Base-by-base conservation (phyloP, 2,329 filamentous ascomycete species). In the Verticillium dahliae region DNA sequence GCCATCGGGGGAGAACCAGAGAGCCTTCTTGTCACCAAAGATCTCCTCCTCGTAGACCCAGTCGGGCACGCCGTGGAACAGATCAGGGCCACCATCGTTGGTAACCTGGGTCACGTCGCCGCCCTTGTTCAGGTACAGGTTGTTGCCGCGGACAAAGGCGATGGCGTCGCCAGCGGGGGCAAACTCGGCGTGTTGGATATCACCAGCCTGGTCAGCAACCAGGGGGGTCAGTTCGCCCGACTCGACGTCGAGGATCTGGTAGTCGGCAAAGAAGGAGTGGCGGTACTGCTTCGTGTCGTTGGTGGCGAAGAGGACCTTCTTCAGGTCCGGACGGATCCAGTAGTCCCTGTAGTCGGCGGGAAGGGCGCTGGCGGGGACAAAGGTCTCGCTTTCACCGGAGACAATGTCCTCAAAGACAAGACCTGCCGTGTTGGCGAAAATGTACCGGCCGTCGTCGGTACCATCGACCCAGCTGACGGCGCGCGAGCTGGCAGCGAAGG, bases 1-100 rank as follows among this genome's bases (percentile, higher is more conserved):
- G 59, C 93, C 95, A 72, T 96, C 91, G 39, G 88, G 84, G 38
- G 92, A 94, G 93, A 93, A 99, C 95, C 96, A 99, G 1, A 93
- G 96, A 5, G 91, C 94, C 64, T 85, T 91, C 67, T 91, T 90
- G 1, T 85, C 89, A 14, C 80, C 75, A 65, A 98, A 91, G 3
- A 80, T 77, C 61, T 80, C 78, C 67, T 84, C 81, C 71, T 96
- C 91, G 69, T 96, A 97, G 0, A 98, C 95, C 95, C 95, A 89
- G 67, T 89, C 86, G 0, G 86, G 86, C 1, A 88, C 80, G 4
- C 78, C 86, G 62, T 88, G 83, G 74, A 89, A 90, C 66, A 81
- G 73, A 69, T 88, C 84, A 0, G 84, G 81, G 0, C 84, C 80
- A 11, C 86, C 86, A 65, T 88, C 80, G 0, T 74, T 72, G 13